Base-by-base conservation (phyloP, 805 yeast genomes). In the Ogataea pilisensis region DNA sequence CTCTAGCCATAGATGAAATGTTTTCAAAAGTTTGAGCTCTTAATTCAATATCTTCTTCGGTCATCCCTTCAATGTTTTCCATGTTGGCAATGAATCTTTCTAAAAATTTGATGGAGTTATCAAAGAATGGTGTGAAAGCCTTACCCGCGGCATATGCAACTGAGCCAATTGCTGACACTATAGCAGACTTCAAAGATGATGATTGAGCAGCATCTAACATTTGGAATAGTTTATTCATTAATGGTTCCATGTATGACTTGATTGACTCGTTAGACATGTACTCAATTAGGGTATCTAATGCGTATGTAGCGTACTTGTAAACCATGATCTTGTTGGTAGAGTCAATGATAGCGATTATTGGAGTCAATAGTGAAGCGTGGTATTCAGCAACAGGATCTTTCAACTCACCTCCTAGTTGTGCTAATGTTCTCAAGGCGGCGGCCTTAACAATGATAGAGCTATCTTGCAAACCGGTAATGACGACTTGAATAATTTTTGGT, bases 141-240 rank as follows among this genome's bases (percentile, higher is more conserved):
- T 82, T 81, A 65, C 97, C 96, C 33, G 96, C 80, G 42, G 98
- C 95, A 60, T 83, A 89, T 22, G 99, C 98, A 44, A 96, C 87
- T 30, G 98, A 90, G 41, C 98, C 98, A 61, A 93, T 86, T 30
- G 97, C 96, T 39, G 95, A 85, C 44, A 93, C 96, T 58, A 85
- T 82, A 45, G 87, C 86, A 36, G 85, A 69, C 63, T 80, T 83
- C 58, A 85, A 71, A 13, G 95, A 77, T 18, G 90, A 83, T 28
- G 83, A 74, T 52, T 80, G 74, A 36, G 95, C 86, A 48, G 76
- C 72, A 54, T 79, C 82, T 55, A 91, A 76, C 85, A 93, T 84
- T 43, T 75, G 78, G 71, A 90, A 80, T 52, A 93, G 75, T 58
- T 90, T 85, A 66, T 85, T 85, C 85, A 90, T 89, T 63, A 93